Percentiles rank a stretch among this genome's conserved stretches.
Evolutionary conservation across 2,329 filamentous ascomycete genomes (phyloP).

Genomic region (Aspergillus ochraceus): DNA sequence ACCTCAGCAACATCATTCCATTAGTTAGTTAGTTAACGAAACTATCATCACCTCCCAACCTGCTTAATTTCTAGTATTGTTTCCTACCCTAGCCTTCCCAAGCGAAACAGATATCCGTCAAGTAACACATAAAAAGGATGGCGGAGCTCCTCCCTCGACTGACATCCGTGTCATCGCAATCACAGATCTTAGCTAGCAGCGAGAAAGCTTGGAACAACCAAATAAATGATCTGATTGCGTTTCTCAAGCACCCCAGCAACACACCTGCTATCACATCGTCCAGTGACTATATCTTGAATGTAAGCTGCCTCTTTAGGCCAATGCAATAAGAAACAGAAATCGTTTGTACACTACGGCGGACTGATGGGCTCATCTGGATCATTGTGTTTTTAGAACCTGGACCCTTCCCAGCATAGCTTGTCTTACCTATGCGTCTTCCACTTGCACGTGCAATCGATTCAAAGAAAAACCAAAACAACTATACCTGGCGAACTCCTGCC

Average conservation of each 20-base stretch:
- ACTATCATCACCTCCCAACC: too few species aligned
- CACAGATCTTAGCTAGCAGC: constrained; percentile 31
- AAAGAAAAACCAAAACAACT: constrained; percentile 35
- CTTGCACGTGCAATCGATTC: constrained; percentile 44
- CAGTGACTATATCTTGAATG: constrained; percentile 37
- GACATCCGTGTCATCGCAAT: constrained; percentile 42
- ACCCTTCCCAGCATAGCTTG: constrained; percentile 60
- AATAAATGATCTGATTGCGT: constrained; percentile 40
- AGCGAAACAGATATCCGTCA: neutral
- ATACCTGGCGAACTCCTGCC: constrained; percentile 44
- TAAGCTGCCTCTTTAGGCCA: constrained; percentile 18
- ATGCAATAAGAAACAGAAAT: neutral
- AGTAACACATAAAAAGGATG: constrained; percentile 13
- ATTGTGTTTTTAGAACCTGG: constrained; percentile 37
- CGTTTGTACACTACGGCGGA: neutral
- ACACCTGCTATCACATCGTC: constrained; percentile 29
- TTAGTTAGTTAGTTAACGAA: too few species aligned
- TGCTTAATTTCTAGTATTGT: neutral
- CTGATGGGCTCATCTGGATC: constrained; percentile 3
- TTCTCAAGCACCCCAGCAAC: constrained; percentile 37
- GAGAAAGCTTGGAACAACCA: constrained; percentile 47
- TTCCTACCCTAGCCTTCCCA: neutral
- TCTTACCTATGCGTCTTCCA: constrained; percentile 59
- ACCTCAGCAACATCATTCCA: too few species aligned
- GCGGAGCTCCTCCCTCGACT: constrained; percentile 36